Evolutionary conservation across 1,284 basidiomycete species (phyloP), one percentile per base, ranked within the genome.

Genomic region (Pulveroboletus sp.): DNA sequence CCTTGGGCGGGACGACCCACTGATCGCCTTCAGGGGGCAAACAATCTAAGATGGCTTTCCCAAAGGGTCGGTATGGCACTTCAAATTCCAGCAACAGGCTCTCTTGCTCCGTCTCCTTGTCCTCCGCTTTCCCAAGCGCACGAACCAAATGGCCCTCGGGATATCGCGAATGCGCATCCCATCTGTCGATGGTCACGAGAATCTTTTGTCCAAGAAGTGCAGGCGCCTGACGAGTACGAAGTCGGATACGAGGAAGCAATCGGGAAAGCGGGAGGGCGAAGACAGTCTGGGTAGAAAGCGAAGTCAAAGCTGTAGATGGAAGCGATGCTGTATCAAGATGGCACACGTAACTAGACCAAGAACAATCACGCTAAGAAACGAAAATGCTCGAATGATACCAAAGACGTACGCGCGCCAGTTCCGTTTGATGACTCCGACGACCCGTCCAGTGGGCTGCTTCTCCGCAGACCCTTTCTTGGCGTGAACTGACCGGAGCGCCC

Each of bases 101-200:
- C 74, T 99, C 96, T 70, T 96, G 92, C 71, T 99, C 97, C 0
- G 96, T 96, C 70, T 96, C 95, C 72, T 98, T 97, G 71, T 89
- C 92, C 68, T 96, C 96, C 0, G 90, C 92, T 61, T 86, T 86
- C 12, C 97, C 97, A 1, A 99, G 81, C 0, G 94, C 88, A 43
- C 96, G 87, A 15, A 99, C 94, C 68, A 99, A 96, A 73, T 99
- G 97, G 0, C 97, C 97, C 65, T 98, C 96, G 0, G 97, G 97
- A 69, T 98, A 98, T 25, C 94, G 85, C 3, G 92, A 95, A 45
- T 33, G 86, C 85, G 26, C 80, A 74, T 92, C 87, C 97, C 97
- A 99, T 43, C 86, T 80, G 72, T 99, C 97, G 67, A 99, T 94
- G 1, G 93, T 90, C 42, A 99, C 92, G 20, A 99, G 83, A 62